Conservation (phyloP, 208 protist genomes). For the Wallacemonas rigidus region DNA sequence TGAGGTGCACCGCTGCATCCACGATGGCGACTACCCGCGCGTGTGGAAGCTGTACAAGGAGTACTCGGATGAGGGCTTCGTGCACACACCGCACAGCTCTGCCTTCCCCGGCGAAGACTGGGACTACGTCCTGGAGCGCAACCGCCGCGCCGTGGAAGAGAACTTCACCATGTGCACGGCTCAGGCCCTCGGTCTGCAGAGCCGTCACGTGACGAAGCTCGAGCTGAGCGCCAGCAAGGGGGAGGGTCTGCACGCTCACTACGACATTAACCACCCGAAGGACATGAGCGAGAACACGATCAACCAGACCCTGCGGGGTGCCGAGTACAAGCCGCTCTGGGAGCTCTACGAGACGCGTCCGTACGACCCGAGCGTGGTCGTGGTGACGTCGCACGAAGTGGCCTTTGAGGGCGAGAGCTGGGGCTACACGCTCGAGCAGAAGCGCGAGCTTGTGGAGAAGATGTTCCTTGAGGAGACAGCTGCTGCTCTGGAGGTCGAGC, state of each 20-base stretch:
- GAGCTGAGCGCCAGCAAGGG: slow-evolving; percentile 14
- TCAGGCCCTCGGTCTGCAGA: slow-evolving; percentile 18
- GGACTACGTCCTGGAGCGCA: slow-evolving; percentile 37
- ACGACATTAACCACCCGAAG: slow-evolving; percentile 23
- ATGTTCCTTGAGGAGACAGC: slow-evolving; percentile 40
- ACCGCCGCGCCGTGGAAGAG: slow-evolving; percentile 21
- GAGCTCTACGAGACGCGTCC: slow-evolving; percentile 46
- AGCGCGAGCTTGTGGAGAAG: slow-evolving; percentile 28
- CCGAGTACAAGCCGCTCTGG: slow-evolving; percentile 48
- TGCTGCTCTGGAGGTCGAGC: slow-evolving; percentile 32
- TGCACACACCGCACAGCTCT: slow-evolving; percentile 15
- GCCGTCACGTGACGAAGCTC: slow-evolving; percentile 26
- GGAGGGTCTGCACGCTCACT: slow-evolving; percentile 9
- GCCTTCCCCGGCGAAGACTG: slow-evolving; percentile 32
- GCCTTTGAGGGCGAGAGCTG: slow-evolving; percentile 56
- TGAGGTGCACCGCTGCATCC: slow-evolving; percentile 24
- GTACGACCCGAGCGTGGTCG: slow-evolving; percentile 25
- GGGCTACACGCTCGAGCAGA: slow-evolving; percentile 44
- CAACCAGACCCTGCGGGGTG: slow-evolving; percentile 25
- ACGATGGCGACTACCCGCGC: slow-evolving; percentile 27
- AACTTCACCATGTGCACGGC: slow-evolving; percentile 27
- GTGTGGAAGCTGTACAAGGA: slow-evolving; percentile 34
- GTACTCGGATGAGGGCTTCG: slow-evolving; percentile 17
- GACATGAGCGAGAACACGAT: slow-evolving; percentile 25
- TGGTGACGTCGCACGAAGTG: slow-evolving; percentile 38